phyloP scores from a whole-genome alignment of 495 filamentous ascomycete genomes.

The Aspergillus affinis region DNA sequence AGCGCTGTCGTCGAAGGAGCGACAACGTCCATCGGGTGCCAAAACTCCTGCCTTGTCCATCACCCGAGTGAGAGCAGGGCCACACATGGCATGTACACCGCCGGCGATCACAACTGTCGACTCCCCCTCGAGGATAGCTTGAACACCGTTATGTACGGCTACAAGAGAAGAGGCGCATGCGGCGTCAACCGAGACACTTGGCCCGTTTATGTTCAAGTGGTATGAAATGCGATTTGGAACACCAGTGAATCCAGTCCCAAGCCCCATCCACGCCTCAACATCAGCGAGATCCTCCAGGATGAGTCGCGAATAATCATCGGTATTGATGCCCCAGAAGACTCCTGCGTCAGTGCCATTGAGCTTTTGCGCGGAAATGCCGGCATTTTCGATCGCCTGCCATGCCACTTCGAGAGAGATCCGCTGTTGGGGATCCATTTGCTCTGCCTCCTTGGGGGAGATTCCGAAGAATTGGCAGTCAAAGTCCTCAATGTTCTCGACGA shows the following conservation, averaged over 20 bases:
- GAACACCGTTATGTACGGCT: conserved; percentile 15
- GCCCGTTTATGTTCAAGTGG: conserved; percentile 29
- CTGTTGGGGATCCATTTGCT: conserved; percentile 42
- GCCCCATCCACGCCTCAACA: conserved; percentile 35
- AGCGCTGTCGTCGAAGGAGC: conserved; percentile 35
- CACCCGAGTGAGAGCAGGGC: conserved; percentile 22
- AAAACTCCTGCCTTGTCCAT: conserved; percentile 31
- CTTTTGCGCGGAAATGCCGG: conserved; percentile 24
- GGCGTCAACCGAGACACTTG: conserved; percentile 31
- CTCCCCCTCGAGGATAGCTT: conserved; percentile 12
- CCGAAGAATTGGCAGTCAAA: conserved; percentile 31
- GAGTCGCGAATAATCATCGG: conserved; percentile 37
- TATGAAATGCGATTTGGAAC: conserved; percentile 37
- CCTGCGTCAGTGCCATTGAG: conserved; percentile 28
- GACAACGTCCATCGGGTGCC: conserved; percentile 30
- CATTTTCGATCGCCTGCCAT: conserved; percentile 45
- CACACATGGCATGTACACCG: conserved; percentile 25
- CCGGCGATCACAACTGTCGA: conserved; percentile 26
- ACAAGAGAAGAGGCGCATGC: conserved; percentile 34
- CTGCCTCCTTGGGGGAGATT: conserved; percentile 13
- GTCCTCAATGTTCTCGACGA: conserved; percentile 27
- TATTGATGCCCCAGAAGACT: conserved; percentile 31
- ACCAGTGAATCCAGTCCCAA: conserved; percentile 28
- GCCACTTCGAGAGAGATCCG: conserved; percentile 53
- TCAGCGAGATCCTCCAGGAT: conserved; percentile 34